Base-by-base conservation (phyloP, 495 filamentous ascomycete species). In the Penicillium mononematosum region DNA sequence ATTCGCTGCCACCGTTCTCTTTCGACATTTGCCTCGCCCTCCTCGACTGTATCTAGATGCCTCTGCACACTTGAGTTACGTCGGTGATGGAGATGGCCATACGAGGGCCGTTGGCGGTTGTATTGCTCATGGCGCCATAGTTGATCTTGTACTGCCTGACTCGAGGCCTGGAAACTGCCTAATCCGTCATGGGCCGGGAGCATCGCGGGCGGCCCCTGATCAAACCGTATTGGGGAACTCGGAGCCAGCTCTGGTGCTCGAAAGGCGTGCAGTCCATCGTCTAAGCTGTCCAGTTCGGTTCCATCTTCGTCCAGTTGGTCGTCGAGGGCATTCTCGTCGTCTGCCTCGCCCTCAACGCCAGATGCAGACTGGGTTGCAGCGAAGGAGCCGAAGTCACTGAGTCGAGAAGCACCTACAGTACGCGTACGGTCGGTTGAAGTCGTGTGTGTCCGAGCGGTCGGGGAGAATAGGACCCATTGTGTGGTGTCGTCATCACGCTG, bases 391-490 rank as follows among this genome's bases (percentile, higher is more conserved):
- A 96, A 85, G 62, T 96, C 91, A 70, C 90, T 94, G 29, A 90
- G 73, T 36, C 85, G 86, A 25, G 91, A 92, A 45, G 83, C 80
- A 32, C 86, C 89, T 20, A 83, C 84, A 8, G 91, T 96, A 39
- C 77, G 79, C 41, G 89, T 90, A 55, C 81, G 82, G 36, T 85
- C 85, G 12, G 88, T 86, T 20, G 90, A 91, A 53, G 83, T 86
- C 11, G 88, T 82, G 63, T 87, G 85, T 0, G 86, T 88, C 17
- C 81, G 81, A 38, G 84, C 81, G 45, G 82, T 83, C 24, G 92
- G 91, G 11, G 91, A 91, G 75, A 98, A 98, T 61, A 98, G 83
- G 44, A 98, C 85, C 95, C 94, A 98, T 84, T 96, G 92, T 67
- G 92, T 86, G 4, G 90, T 84, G 49, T 96, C 88, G 64, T 88